Evolutionary conservation across 192 early-diverging fungal genomes (phyloP), one percentile per base, ranked within the genome.

Genomic region (Chytriomyces confervae): DNA sequence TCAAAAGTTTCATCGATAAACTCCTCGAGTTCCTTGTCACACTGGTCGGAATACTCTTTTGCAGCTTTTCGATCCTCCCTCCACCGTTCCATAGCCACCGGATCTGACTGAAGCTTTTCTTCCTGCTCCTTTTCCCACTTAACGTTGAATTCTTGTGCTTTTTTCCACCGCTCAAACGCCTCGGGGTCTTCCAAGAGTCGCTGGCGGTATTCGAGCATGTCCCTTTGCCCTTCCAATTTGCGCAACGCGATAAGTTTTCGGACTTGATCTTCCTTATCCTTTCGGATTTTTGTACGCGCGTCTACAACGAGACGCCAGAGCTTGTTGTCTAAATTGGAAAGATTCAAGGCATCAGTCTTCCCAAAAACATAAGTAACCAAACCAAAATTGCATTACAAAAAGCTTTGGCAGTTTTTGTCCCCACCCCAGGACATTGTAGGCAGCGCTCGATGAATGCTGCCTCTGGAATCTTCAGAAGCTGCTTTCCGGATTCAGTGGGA

Each of bases 381-480:
- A 36, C 85, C 85, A 86, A 51, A 86, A 53, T 24, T 78, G 66
- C 36, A 85, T 36, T 50, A 77, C 85, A 87, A 45, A 87, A 80
- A 47, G 48, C 72, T 29, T 86, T 85, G 16, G 84, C 85, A 48
- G 50, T 49, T 66, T 83, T 84, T 20, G 62, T 65, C 2, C 64
- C 66, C 8, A 86, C 67, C 8, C 67, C 83, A 27, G 62, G 61
- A n/a, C 76, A 80, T 44, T 66, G 18, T 53, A 83, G 49, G 57
- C 82, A 84, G 20, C 86, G 77, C 9, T 80, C 65, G 45, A 87
- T 72, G 71, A 87, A 87, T 6, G 65, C 73, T 24, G 69, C 78
- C 72, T 86, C 84, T 2, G 84, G 83, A 13, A 87, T 29, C n/a
- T 80, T 65, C 24, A 76, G 46, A 24, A 87, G 20, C 62, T 87